Conservation (phyloP, 2,329 filamentous ascomycete species). For the Thelonectria rubi region DNA sequence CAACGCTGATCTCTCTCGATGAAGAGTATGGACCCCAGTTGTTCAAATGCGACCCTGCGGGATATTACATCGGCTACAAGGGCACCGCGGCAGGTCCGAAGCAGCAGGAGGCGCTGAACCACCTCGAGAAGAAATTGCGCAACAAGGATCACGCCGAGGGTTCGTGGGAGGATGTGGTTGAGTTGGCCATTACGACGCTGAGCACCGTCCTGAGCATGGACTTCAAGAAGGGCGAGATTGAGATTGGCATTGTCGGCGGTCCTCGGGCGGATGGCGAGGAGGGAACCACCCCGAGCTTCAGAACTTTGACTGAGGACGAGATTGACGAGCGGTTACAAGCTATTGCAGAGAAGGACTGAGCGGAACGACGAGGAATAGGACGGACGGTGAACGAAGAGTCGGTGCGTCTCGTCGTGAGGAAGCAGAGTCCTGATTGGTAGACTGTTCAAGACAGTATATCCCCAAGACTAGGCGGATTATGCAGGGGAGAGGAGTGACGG, state of each 20-base stretch:
- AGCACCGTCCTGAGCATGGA: conserved; percentile 98
- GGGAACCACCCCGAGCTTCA: conserved; percentile 81
- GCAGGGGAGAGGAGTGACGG: conserved; percentile 37
- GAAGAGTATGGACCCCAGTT: conserved; percentile 91
- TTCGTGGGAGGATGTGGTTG: conserved; percentile 96
- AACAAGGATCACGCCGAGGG: conserved; percentile 96
- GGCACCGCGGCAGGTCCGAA: conserved; percentile 96
- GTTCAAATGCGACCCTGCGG: conserved; percentile 98
- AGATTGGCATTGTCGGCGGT: conserved; percentile 96
- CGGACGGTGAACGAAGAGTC: conserved; percentile 22
- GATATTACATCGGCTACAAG: conserved; percentile 99
- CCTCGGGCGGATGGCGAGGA: conserved; percentile 84
- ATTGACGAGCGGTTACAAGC: conserved; percentile 98
- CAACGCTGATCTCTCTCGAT: conserved; percentile 93
- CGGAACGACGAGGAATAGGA: conserved; percentile 32
- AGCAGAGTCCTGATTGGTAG: conserved; percentile 34
- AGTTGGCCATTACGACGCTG: conserved; percentile 93
- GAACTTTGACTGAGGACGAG: conserved; percentile 93
- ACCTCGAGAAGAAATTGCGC: conserved; percentile 99
- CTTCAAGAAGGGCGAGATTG: conserved; percentile 99
- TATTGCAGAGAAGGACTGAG: conserved; percentile 97
- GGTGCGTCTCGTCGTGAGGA: conserved; percentile 23
- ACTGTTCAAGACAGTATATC: conserved; percentile 29
- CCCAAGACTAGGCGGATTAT: conserved; percentile 34
- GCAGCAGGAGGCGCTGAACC: conserved; percentile 98